A percentile compares a stretch with the other conserved stretches of the same genome.
Conservation (phyloP, 768 basidiomycete species). For the Tylopilus felleus region DNA sequence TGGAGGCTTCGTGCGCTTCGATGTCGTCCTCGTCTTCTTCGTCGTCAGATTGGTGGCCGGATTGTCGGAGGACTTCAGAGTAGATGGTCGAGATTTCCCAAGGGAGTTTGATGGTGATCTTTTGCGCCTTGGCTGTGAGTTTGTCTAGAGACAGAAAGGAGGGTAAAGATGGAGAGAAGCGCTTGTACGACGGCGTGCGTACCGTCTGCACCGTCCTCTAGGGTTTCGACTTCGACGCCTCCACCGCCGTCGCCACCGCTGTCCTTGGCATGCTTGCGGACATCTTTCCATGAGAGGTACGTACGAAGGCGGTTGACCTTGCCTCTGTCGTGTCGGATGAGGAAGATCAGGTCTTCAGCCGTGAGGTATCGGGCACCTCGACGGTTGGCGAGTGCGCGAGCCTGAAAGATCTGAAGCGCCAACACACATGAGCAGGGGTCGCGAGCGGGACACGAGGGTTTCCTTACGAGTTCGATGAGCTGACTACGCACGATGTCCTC, state of each 20-base stretch:
- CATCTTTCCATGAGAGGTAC: slow-evolving; percentile 96
- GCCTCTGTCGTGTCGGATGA: slow-evolving; percentile 89
- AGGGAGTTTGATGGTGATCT: slow-evolving; percentile 91
- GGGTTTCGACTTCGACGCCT: slow-evolving; percentile 75
- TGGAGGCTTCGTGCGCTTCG: slow-evolving; percentile 93
- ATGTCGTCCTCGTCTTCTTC: slow-evolving; percentile 96
- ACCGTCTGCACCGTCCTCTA: slow-evolving; percentile 86
- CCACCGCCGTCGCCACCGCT: slow-evolving; percentile 78
- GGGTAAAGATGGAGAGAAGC: not conserved
- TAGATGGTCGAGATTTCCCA: slow-evolving; percentile 95
- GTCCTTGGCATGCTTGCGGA: slow-evolving; percentile 92
- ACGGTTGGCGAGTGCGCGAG: slow-evolving; percentile 75
- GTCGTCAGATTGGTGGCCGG: slow-evolving; percentile 82
- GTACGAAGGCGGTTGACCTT: slow-evolving; percentile 92
- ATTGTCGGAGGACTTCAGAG: slow-evolving; percentile 75
- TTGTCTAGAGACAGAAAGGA: slow-evolving; percentile 50
- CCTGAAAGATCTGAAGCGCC: slow-evolving; percentile 72
- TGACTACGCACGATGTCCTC: slow-evolving; percentile 92
- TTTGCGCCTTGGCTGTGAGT: slow-evolving; percentile 78
- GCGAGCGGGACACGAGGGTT: not conserved
- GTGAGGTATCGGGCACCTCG: slow-evolving; percentile 83
- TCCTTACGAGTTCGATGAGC: slow-evolving; percentile 77
- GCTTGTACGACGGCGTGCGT: slow-evolving; percentile 9
- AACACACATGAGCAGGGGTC: slow-evolving; percentile 1
- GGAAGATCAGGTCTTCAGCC: slow-evolving; percentile 94